Base-by-base conservation (phyloP, 352 stramenopile genomes). In the Phytophthora sojae region DNA sequence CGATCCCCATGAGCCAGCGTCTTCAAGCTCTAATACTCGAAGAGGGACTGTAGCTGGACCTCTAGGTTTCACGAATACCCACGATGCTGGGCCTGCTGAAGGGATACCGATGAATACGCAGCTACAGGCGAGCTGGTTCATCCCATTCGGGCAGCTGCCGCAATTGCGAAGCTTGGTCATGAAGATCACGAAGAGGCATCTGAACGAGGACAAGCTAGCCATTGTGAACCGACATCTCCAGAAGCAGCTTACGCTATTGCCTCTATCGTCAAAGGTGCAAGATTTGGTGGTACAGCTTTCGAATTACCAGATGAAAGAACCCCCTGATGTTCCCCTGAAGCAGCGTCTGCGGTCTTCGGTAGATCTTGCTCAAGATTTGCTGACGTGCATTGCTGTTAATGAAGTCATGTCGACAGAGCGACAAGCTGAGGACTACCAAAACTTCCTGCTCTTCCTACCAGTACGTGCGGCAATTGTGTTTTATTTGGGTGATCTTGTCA, bases 71-170 rank as follows among this genome's bases (percentile, higher is more conserved):
- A 19, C 50, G 17, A 37, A 75, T 19, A 54, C 23, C 9, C 12
- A 9, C 4, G 23, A 61, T 1, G 61, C 73, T 23, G 76, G 14
- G 0, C 6, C 29, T 26, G 17, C 17, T 14, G 53, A 62, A 37
- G 47, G 32, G 7, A 70, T 80, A 37, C 44, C 72, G 11, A 68
- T 80, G 57, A 57, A 57, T 21, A 78, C 57, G 19, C 72, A 85
- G 14, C 63, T 91, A 1, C 71, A 82, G 62, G 77, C 82, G 12
- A 90, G 80, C 35, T 91, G 85, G 85, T 88, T 91, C 56, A 47
- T 91, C n/a, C 83, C 83, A 9, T 89, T 93, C 15, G 80, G 88
- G 17, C 64, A 89, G 12, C 62, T 90, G 12, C 37, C 70, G 12
- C 60, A 78, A 5, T 59, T 90, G 8, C 74, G 83, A 19, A 81